Conservation (phyloP, 805 yeast species). For the Zygotorulaspora florentina region DNA sequence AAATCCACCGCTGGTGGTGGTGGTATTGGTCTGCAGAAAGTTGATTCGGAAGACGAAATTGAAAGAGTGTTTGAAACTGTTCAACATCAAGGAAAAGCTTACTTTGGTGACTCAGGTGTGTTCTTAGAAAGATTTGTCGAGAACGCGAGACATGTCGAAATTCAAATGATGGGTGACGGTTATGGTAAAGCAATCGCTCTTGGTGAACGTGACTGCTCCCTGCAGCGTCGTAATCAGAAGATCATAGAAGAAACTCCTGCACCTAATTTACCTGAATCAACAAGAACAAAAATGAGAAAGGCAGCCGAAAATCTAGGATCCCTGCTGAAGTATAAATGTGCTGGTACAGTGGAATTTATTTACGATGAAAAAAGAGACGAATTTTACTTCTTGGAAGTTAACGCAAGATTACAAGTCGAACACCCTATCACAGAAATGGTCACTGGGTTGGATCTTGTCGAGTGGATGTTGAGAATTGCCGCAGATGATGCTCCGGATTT, state of each 20-base stretch:
- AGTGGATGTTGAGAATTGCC: conserved; percentile 93
- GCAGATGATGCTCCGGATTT: conserved; percentile 87
- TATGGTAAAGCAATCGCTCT: conserved; percentile 86
- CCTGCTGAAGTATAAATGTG: conserved; percentile 85
- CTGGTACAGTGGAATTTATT: conserved; percentile 96
- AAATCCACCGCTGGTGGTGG: conserved; percentile 99
- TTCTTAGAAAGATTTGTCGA: conserved; percentile 93
- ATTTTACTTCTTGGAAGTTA: conserved; percentile 92
- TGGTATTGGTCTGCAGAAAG: conserved; percentile 95
- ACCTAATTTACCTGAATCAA: conserved; percentile 79
- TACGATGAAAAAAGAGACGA: conserved; percentile 83
- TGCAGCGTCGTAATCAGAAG: conserved; percentile 96
- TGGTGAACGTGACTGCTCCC: conserved; percentile 96
- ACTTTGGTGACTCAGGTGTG: conserved; percentile 94
- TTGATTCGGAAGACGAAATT: conserved; percentile 75
- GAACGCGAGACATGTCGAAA: conserved; percentile 92
- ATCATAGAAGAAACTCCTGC: conserved; percentile 98
- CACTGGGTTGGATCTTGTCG: conserved; percentile 91
- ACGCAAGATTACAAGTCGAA: conserved; percentile 95
- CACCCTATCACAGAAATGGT: conserved; percentile 96
- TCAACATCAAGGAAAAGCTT: conserved; percentile 87
- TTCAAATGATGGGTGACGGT: conserved; percentile 97
- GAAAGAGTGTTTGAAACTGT: conserved; percentile 85
- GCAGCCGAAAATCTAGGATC: conserved; percentile 84
- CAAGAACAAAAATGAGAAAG: conserved; percentile 67